A percentile compares a stretch with the other conserved stretches of the same genome.
phyloP scores from a whole-genome alignment of 2,329 filamentous ascomycete species.

The Xylaria sp. region DNA sequence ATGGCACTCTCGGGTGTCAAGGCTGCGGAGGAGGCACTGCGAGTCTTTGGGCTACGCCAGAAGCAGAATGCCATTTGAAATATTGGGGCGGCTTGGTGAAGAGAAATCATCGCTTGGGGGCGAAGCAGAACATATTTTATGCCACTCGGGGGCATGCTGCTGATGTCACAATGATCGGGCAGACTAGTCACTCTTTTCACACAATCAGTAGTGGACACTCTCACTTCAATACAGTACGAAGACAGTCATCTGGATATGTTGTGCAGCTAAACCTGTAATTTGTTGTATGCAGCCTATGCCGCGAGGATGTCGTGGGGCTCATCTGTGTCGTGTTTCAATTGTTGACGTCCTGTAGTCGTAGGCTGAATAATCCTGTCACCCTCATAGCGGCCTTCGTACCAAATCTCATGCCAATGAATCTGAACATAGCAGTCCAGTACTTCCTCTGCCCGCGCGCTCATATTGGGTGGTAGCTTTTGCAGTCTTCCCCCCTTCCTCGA shows the following conservation, averaged over 20 bases:
- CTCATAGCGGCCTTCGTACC: no score
- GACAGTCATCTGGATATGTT: not conserved
- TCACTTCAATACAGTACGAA: not conserved
- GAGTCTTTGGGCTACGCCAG: slow-evolving; percentile 78
- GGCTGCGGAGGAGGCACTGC: slow-evolving; percentile 85
- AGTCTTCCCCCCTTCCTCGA: no score
- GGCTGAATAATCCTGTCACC: no score
- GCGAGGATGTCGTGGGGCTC: no score
- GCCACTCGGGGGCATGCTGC: not conserved
- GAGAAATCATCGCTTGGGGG: not conserved
- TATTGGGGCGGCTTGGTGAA: not conserved
- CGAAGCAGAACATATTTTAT: not conserved
- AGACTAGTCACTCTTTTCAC: slow-evolving; percentile 9
- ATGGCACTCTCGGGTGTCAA: slow-evolving; percentile 90
- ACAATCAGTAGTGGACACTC: not conserved
- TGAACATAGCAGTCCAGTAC: no score
- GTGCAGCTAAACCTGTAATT: not conserved
- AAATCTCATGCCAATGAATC: no score
- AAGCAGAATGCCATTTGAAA: slow-evolving; percentile 69
- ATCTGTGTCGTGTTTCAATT: no score
- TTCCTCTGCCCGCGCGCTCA: no score
- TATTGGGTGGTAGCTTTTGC: no score
- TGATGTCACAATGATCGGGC: not conserved
- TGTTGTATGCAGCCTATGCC: not conserved
- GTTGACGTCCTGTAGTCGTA: no score